phyloP scores from a whole-genome alignment of 306 rosid species.

The Sicyos baderoa region DNA sequence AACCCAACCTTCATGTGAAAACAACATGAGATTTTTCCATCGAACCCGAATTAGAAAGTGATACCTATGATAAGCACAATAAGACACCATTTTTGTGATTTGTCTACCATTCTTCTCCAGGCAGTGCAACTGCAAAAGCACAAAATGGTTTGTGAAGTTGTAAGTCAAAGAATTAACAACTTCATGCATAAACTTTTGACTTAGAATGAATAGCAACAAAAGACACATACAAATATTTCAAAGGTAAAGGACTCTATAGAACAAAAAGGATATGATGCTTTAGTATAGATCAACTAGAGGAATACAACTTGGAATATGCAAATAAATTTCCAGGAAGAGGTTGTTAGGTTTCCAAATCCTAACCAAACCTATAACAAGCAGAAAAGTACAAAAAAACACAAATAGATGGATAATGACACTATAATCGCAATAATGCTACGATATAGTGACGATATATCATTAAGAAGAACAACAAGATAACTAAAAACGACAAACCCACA shows the following conservation, averaged over 20 bases:
- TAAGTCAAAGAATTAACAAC: not conserved
- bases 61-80: slow-evolving; percentile 97
- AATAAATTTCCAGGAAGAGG: not conserved
- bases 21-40: not conserved
- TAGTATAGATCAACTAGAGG: not conserved
- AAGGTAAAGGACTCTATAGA: not conserved
- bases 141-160: not conserved
- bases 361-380: no score
- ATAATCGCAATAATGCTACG: no score
- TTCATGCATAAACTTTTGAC: not conserved
- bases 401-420: no score
- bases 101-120: slow-evolving; percentile 88
- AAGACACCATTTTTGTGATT: slow-evolving; percentile 87
- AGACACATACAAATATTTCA: not conserved
- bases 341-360: not conserved
- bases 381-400: no score
- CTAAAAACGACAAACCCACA: no score
- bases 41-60: slow-evolving; percentile 23
- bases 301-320: not conserved
- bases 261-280: not conserved
- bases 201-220: not conserved
- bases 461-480: no score
- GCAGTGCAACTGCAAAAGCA: slow-evolving; percentile 76
- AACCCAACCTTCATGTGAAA: not conserved
- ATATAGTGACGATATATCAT: no score